Percentiles rank a stretch among this genome's conserved stretches.
phyloP scores from a whole-genome alignment of 257 asterid species.

The Solanum chilense region DNA sequence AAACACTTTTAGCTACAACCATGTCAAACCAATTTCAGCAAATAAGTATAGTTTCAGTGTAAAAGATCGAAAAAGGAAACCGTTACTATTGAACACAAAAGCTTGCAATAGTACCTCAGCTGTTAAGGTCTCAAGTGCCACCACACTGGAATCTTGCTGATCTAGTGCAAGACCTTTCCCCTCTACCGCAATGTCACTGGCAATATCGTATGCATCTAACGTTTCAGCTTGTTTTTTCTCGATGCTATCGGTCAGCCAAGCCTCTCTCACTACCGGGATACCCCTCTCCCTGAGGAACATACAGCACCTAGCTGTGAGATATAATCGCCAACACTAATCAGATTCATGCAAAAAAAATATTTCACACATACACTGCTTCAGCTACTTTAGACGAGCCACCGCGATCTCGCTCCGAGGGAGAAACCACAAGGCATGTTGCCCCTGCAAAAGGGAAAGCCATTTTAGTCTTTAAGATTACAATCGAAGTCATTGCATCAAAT shows the following conservation, averaged over 20 bases:
- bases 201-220: slow-evolving; percentile 48
- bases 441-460: slow-evolving; percentile 22
- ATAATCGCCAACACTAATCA: background rate
- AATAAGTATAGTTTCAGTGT: no score
- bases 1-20: slow-evolving; percentile 52
- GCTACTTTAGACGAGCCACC: slow-evolving; percentile 73
- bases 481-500: background rate
- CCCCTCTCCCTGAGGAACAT: slow-evolving; percentile 47
- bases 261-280: slow-evolving; percentile 63
- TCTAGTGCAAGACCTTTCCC: slow-evolving; percentile 58
- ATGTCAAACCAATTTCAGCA: background rate
- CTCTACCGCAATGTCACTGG: slow-evolving; percentile 44
- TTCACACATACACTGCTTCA: slow-evolving; percentile 58
- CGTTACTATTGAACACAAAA: background rate
- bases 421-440: slow-evolving; percentile 53
- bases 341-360: background rate
- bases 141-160: slow-evolving; percentile 42
- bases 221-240: slow-evolving; percentile 43
- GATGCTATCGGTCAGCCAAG: slow-evolving; percentile 65
- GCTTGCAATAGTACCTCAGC: slow-evolving; percentile 41
- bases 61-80: background rate
- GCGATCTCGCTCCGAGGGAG: slow-evolving; percentile 66
- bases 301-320: background rate
- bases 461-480: background rate
- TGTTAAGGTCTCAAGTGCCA: slow-evolving; percentile 51